Conservation (phyloP, 257 asterid genomes). For the Vinca minor region DNA sequence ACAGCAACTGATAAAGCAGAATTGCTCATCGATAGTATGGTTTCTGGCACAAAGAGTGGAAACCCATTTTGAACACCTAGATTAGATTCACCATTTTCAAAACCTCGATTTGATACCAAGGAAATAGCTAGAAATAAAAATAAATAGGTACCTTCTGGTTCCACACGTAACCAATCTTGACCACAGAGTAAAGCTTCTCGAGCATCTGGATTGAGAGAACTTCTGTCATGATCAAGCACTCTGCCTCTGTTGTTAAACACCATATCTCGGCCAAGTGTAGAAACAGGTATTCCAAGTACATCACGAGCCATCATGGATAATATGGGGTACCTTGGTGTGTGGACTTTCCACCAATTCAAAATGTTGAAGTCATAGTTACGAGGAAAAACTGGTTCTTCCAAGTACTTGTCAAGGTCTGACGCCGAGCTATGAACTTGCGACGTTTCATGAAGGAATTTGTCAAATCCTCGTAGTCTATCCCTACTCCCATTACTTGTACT, state of each 20-base stretch:
- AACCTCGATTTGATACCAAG: too few relatives aligned
- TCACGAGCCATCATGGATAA: slow-evolving; percentile 96
- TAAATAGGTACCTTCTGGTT: slow-evolving; percentile 51
- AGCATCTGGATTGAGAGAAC: slow-evolving; percentile 54
- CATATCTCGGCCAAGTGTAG: slow-evolving; percentile 65
- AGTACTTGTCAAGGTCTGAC: slow-evolving; percentile 80
- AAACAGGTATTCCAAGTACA: slow-evolving; percentile 66
- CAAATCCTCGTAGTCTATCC: slow-evolving; percentile 86
- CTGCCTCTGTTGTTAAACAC: slow-evolving; percentile 58
- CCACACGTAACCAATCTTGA: slow-evolving; percentile 76
- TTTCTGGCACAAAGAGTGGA: slow-evolving; percentile 28
- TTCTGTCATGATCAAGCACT: slow-evolving; percentile 55
- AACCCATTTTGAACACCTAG: neutral
- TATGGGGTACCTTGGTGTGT: slow-evolving; percentile 89
- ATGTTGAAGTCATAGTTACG: slow-evolving; percentile 75
- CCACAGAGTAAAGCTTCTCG: slow-evolving; percentile 95
- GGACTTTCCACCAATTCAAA: slow-evolving; percentile 99
- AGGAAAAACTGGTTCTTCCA: slow-evolving; percentile 88
- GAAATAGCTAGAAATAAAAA: slow-evolving; percentile 8
- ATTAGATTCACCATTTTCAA: too few relatives aligned
- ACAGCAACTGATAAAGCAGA: slow-evolving; percentile 40
- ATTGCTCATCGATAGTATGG: slow-evolving; percentile 26
- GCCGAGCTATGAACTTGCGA: slow-evolving; percentile 53
- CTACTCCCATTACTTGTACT: slow-evolving; percentile 42
- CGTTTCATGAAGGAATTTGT: slow-evolving; percentile 74